Percentiles rank a stretch among this genome's conserved stretches.
Evolutionary conservation across 352 stramenopile species (phyloP).

Genomic region (Phytophthora pluvialis): DNA sequence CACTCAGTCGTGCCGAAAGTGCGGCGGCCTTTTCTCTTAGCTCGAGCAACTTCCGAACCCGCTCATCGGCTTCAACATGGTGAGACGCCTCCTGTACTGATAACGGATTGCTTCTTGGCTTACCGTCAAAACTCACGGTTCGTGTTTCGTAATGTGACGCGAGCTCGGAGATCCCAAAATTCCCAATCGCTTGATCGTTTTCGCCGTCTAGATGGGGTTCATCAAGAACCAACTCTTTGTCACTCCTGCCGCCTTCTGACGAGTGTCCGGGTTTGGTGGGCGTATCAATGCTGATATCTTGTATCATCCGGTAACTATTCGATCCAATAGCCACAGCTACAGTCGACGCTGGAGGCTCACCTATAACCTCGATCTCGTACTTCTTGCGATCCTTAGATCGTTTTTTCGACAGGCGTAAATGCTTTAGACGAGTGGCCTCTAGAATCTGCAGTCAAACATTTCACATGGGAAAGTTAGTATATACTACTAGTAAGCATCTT

Average conservation of each 20-base stretch:
- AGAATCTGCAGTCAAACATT: slow-evolving; percentile 22
- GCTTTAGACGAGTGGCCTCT: slow-evolving; percentile 36
- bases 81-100: neutral
- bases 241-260: neutral
- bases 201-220: slow-evolving; percentile 15
- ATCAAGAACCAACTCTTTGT: slow-evolving; percentile 12
- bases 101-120: neutral
- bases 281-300: neutral
- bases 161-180: slow-evolving; percentile 1
- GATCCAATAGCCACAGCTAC: neutral
- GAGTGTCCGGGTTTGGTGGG: neutral
- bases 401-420: slow-evolving; percentile 33
- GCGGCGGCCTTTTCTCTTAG: slow-evolving; percentile 31
- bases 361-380: neutral
- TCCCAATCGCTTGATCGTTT: slow-evolving; percentile 31
- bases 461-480: no score
- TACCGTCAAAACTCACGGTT: neutral
- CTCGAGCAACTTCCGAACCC: slow-evolving; percentile 37
- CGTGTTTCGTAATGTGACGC: neutral
- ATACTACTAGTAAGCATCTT: no score
- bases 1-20: slow-evolving; percentile 30
- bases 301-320: neutral
- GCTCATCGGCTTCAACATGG: slow-evolving; percentile 3
- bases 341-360: neutral
- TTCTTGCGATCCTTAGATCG: slow-evolving; percentile 9